Percentiles rank a stretch among this genome's conserved stretches.
phyloP scores from a whole-genome alignment of 305 asterid genomes.

The Fraxinus velutina region DNA sequence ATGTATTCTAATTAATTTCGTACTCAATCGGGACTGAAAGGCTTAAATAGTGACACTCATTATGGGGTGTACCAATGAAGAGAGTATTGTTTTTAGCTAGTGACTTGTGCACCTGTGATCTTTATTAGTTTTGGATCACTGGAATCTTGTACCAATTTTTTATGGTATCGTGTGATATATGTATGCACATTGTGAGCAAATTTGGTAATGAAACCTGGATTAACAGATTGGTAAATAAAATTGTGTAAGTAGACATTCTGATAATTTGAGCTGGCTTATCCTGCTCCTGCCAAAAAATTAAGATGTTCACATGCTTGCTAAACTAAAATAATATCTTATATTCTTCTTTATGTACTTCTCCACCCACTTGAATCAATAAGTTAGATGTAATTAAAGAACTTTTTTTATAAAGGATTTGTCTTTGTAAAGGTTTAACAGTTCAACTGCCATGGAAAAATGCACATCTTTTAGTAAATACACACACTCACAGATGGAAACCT shows the following conservation, averaged over 20 bases:
- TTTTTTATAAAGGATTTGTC: not conserved
- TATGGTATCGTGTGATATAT: not conserved
- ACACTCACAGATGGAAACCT: not conserved
- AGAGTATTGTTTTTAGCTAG: not conserved
- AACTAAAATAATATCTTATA: not conserved
- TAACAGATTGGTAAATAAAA: not conserved
- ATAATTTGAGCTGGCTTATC: not conserved
- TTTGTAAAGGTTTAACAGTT: not conserved
- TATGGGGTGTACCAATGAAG: not conserved
- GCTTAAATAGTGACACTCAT: not conserved
- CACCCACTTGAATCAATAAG: not conserved
- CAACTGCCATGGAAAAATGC: not conserved
- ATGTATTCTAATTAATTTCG: not conserved
- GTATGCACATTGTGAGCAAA: not conserved
- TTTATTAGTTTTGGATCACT: not conserved
- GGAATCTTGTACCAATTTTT: not conserved
- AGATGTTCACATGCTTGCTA: not conserved
- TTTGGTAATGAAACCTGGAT: not conserved
- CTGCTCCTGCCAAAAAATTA: not conserved
- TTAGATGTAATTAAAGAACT: not conserved
- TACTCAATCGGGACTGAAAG: not conserved
- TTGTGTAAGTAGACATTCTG: not conserved
- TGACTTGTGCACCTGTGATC: not conserved
- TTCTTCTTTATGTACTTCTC: not conserved
- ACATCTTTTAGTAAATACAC: not conserved